phyloP scores from a whole-genome alignment of 495 filamentous ascomycete species.

The Hypoxylon cercidicola region DNA sequence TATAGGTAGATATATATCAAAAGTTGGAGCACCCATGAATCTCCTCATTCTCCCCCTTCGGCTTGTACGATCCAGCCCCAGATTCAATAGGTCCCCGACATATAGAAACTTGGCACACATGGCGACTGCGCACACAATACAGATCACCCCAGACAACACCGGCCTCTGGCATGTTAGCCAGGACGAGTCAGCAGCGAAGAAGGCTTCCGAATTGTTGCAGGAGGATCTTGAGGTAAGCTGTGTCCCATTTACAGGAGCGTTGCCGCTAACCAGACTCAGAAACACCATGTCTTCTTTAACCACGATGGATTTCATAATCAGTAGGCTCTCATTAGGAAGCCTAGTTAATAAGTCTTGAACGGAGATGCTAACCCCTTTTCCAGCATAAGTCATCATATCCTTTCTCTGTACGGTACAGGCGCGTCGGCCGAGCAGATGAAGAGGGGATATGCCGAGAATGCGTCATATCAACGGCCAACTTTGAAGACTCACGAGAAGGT shows the following conservation, averaged over 20 bases:
- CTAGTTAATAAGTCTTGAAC: conserved; percentile 47
- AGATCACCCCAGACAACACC: conserved; percentile 64
- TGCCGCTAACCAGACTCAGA: conserved; percentile 41
- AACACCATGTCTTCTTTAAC: conserved; percentile 84
- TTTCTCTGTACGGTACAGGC: conserved; percentile 80
- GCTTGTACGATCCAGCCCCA: conserved; percentile 8
- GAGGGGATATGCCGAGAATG: conserved; percentile 67
- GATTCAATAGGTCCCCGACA: conserved; percentile 3
- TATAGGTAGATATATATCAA: conserved; percentile 1
- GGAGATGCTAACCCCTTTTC: conserved; percentile 11
- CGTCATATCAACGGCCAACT: conserved; percentile 67
- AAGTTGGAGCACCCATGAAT: conserved; percentile 8
- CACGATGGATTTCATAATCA: conserved; percentile 72
- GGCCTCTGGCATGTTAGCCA: conserved; percentile 67
- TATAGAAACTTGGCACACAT: conserved; percentile 52
- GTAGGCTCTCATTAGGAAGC: conserved; percentile 35
- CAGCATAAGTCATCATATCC: conserved; percentile 78
- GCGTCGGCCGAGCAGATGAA: conserved; percentile 67
- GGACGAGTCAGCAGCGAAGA: conserved; percentile 67
- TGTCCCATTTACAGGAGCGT: not conserved
- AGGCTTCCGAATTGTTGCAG: conserved; percentile 72
- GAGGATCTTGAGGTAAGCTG: conserved; percentile 69
- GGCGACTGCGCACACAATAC: conserved; percentile 72
- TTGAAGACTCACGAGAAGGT: conserved; percentile 53
- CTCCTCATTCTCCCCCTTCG: not conserved